A percentile compares a stretch with the other conserved stretches of the same genome.
These are phyloP conservation scores for Ascomycota sp. DNA, from an alignment of 2,329 filamentous ascomycete genomes.

Conservation along the genomic window DNA sequence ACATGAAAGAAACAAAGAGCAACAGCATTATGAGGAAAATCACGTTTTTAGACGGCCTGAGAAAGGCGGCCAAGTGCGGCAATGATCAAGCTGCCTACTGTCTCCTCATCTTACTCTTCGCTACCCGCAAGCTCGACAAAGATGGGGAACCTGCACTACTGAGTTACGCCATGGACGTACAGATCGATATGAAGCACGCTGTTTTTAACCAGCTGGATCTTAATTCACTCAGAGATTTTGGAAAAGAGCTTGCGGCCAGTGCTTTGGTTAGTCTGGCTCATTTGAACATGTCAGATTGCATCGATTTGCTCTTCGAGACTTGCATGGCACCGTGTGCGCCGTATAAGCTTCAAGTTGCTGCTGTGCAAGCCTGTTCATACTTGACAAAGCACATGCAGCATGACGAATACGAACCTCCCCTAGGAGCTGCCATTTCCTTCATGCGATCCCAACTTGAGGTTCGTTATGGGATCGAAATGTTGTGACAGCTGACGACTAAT, in stretches of 20 bases:
- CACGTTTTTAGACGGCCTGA: constrained; percentile 37
- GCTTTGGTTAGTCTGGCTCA: constrained; percentile 42
- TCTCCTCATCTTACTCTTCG: constrained; percentile 37
- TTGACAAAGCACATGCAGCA: constrained; percentile 31
- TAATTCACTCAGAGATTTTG: constrained; percentile 21
- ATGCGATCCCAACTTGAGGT: constrained; percentile 35
- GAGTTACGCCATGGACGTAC: constrained; percentile 46
- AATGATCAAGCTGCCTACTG: constrained; percentile 47
- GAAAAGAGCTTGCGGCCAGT: constrained; percentile 41
- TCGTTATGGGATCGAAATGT: constrained; percentile 3
- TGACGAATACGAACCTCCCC: constrained; percentile 29
- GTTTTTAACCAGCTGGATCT: constrained; percentile 33
- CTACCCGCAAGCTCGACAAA: constrained; percentile 38
- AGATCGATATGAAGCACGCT: constrained; percentile 43
- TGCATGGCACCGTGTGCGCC: constrained; percentile 36
- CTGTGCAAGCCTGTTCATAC: constrained; percentile 38
- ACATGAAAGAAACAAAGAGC: constrained; percentile 40
- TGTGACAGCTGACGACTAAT: not conserved
- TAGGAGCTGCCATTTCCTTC: constrained; percentile 30
- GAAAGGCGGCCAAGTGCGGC: constrained; percentile 38
- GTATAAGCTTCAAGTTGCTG: constrained; percentile 36
- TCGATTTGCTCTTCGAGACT: constrained; percentile 30
- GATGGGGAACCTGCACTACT: constrained; percentile 41
- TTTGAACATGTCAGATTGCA: constrained; percentile 34
- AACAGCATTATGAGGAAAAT: constrained; percentile 42